Base-by-base conservation (phyloP, 768 basidiomycete genomes). In the Roridomyces roridus region DNA sequence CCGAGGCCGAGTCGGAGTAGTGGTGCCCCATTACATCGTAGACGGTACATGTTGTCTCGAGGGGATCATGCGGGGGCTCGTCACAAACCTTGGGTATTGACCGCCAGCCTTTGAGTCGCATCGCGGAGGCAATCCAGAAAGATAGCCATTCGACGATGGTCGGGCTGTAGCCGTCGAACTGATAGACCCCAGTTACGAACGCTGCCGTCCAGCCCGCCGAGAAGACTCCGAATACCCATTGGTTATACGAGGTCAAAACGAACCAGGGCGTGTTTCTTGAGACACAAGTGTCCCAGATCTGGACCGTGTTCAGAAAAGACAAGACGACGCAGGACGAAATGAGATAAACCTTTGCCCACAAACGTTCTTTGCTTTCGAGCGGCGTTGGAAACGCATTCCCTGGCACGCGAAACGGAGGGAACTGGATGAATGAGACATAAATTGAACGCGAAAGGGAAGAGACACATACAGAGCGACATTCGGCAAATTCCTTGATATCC, bases 161-260 rank as follows among this genome's bases (percentile, higher is more conserved):
- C n/a, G 84, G 85, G 14, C 66, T 67, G 42, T 62, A 57, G 21
- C 71, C 62, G 62, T 82, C 70, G 58, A 71, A 77, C 14, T 67
- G 55, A 63, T 79, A 81, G 23, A 83, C 72, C 28, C 73, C 69
- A 3, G 82, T 79, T 17, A 84, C 78, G 49, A 81, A 85, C 4
- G 78, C 84, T 26, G 76, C 68, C 2, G 77, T 81, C 79, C 83
- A 81, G 20, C 86, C 82, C 65, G 70, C 67, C n/a, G 84, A 83
- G 65, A 86, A 87, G 20, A 73, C 78, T 5, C 86, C 86, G 62
- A 87, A 87, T 6, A 81, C 72, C 86, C 85, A 87, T 15, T 82
- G 77, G 42, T 80, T 76, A 64, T 86, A 87, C 4, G 81, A 82
- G 6, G 85, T 85, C 47, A 87, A 64, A 15, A 85, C 77, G 48